phyloP scores from a whole-genome alignment of 164 flowering plant genomes.

The Vitis cinerea region DNA sequence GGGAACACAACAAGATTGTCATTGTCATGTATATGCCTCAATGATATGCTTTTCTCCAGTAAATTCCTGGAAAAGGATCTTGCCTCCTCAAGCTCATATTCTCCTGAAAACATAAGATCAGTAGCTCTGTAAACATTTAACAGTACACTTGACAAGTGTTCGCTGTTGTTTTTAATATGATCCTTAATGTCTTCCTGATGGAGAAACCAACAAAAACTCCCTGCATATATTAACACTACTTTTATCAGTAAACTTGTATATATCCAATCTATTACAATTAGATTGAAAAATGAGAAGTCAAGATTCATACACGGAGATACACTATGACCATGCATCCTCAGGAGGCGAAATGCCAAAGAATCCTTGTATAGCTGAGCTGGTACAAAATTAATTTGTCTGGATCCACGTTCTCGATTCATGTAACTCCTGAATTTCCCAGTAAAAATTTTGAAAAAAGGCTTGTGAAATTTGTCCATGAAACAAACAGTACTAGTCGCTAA shows the following conservation, averaged over 20 bases:
- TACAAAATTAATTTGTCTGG: not conserved
- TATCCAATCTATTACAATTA: not conserved
- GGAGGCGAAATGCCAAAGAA: slow-evolving; percentile 39
- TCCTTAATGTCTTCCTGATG: slow-evolving; percentile 13
- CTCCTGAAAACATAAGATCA: slow-evolving; percentile 34
- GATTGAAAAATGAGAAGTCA: not conserved
- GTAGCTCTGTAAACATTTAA: slow-evolving; percentile 39
- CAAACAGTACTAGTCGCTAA: not conserved
- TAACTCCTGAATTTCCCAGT: slow-evolving; percentile 19
- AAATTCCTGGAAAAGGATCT: slow-evolving; percentile 22
- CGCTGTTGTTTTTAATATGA: slow-evolving; percentile 21
- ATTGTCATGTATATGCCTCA: not conserved
- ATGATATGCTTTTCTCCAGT: slow-evolving; percentile 10
- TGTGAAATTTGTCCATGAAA: not conserved
- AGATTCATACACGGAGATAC: slow-evolving; percentile 32
- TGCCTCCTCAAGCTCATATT: slow-evolving; percentile 34
- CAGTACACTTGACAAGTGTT: slow-evolving; percentile 21
- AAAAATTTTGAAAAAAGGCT: too few species aligned
- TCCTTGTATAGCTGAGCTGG: slow-evolving; percentile 34
- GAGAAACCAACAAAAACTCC: slow-evolving; percentile 34
- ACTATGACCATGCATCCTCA: slow-evolving; percentile 38
- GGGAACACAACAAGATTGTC: too few species aligned
- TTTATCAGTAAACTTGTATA: not conserved
- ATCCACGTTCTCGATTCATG: slow-evolving; percentile 7
- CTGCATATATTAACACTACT: not conserved